A percentile compares a stretch with the other conserved stretches of the same genome.
Conservation (phyloP, 495 filamentous ascomycete genomes). For the Mytilinidion resinicola region DNA sequence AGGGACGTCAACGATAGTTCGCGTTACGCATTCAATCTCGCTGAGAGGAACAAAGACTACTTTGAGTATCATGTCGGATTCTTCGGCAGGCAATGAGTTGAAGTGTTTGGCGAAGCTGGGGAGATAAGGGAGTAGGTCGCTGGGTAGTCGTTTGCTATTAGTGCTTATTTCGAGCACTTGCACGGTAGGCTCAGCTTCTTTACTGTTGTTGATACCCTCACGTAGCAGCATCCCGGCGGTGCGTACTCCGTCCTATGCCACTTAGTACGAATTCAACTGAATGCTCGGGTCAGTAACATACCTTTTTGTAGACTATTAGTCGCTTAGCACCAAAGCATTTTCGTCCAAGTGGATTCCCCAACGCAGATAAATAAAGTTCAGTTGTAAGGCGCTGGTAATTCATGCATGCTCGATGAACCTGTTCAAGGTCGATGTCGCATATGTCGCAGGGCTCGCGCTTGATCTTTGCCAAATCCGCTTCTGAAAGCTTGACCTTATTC, state of each 20-base stretch:
- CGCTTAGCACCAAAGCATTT: constrained; percentile 67
- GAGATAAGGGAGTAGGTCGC: constrained; percentile 74
- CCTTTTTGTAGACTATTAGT: constrained; percentile 66
- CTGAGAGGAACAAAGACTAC: constrained; percentile 56
- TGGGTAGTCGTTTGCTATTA: constrained; percentile 58
- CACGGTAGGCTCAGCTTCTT: constrained; percentile 55
- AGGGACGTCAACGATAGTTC: constrained; percentile 56
- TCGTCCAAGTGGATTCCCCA: constrained; percentile 69
- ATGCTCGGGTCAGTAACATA: constrained; percentile 23
- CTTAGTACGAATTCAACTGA: neutral
- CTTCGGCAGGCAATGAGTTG: constrained; percentile 47
- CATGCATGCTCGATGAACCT: constrained; percentile 73
- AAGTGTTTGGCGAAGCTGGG: constrained; percentile 57
- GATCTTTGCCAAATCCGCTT: constrained; percentile 83
- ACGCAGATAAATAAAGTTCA: constrained; percentile 64
- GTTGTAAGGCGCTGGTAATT: constrained; percentile 65
- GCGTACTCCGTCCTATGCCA: constrained; percentile 62
- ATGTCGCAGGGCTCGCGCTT: constrained; percentile 76
- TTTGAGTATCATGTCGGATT: constrained; percentile 55
- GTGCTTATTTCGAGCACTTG: constrained; percentile 71
- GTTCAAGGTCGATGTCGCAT: constrained; percentile 72
- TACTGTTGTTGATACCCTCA: constrained; percentile 54
- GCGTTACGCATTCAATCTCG: constrained; percentile 78
- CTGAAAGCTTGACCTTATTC: constrained; percentile 85
- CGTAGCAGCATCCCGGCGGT: constrained; percentile 73